Conservation (phyloP, 495 filamentous ascomycete species). For the Ascobolus immersus region DNA sequence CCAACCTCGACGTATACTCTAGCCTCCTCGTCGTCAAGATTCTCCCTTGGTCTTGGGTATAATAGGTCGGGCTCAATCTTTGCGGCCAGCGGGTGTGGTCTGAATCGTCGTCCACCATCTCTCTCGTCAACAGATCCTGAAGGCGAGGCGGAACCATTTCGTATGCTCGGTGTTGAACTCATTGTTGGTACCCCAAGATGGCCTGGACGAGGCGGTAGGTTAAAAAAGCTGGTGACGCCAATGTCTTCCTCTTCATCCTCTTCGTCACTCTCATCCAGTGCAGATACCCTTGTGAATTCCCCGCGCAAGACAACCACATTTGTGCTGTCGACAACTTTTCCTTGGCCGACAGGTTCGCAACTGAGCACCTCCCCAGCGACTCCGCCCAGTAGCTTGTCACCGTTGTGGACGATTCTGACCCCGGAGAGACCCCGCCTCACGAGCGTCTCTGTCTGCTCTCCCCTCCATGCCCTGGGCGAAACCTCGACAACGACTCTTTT, state of each 20-base stretch:
- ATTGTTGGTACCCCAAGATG: no score
- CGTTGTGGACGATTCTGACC: constrained; percentile 55
- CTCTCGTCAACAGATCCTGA: constrained; percentile 22
- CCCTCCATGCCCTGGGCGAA: constrained; percentile 16
- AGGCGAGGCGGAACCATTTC: constrained; percentile 45
- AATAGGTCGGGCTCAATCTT: constrained; percentile 52
- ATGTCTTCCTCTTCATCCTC: constrained; percentile 52
- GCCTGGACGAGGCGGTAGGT: no score
- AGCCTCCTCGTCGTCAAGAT: constrained; percentile 69
- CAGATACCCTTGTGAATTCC: constrained; percentile 20
- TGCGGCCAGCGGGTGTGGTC: constrained; percentile 41
- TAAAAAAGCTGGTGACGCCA: no score
- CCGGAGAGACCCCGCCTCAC: constrained; percentile 55
- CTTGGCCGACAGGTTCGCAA: constrained; percentile 59
- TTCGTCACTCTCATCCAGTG: constrained; percentile 29
- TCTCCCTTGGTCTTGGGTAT: constrained; percentile 47
- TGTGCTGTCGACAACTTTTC: constrained; percentile 39
- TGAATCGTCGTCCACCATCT: constrained; percentile 27
- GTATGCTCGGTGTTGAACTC: constrained; percentile 45
- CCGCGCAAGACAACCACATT: constrained; percentile 32
- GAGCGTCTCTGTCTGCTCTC: constrained; percentile 32
- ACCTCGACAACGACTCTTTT: constrained; percentile 56
- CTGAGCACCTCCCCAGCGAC: constrained; percentile 48
- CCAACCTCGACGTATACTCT: constrained; percentile 70
- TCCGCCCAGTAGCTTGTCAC: constrained; percentile 50